A percentile compares a stretch with the other conserved stretches of the same genome.
Evolutionary conservation across 768 basidiomycete species (phyloP).

Genomic region (Astraeus odoratus): DNA sequence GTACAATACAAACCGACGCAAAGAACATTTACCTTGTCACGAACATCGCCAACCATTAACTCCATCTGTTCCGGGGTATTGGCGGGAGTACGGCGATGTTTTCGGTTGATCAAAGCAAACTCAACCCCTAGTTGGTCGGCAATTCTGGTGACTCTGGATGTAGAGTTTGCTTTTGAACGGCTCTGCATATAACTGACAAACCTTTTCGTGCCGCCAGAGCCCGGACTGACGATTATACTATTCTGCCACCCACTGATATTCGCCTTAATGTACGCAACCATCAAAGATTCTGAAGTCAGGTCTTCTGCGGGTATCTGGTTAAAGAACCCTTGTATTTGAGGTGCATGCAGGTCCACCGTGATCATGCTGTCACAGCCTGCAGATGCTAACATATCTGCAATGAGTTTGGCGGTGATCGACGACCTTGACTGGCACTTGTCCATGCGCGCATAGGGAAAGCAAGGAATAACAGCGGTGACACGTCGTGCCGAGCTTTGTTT

Average conservation of each 20-base stretch:
- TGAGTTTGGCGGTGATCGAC: constrained; percentile 96
- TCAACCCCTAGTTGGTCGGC: constrained; percentile 94
- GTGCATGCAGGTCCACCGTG: constrained; percentile 96
- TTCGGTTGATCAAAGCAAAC: constrained; percentile 92
- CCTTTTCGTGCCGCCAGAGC: constrained; percentile 99
- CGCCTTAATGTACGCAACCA: constrained; percentile 93
- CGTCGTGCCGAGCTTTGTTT: constrained; percentile 92
- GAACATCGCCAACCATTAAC: constrained; percentile 90
- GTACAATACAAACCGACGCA: background rate
- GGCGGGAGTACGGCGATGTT: constrained; percentile 62
- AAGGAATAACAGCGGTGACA: constrained; percentile 96
- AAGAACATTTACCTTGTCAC: constrained; percentile 57
- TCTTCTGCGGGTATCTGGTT: constrained; percentile 99
- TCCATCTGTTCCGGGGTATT: constrained; percentile 80
- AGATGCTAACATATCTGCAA: constrained; percentile 95
- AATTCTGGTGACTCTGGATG: constrained; percentile 76
- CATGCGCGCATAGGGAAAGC: constrained; percentile 94
- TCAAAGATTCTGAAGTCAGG: constrained; percentile 90
- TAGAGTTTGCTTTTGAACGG: background rate
- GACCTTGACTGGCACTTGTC: constrained; percentile 96
- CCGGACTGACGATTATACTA: constrained; percentile 90
- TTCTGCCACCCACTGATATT: constrained; percentile 79
- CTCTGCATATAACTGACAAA: constrained; percentile 33
- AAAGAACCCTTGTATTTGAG: constrained; percentile 98
- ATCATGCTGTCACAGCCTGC: constrained; percentile 99